Evolutionary conservation across 2,329 filamentous ascomycete genomes (phyloP), one percentile per base, ranked within the genome.

Genomic region (Sporothrix protearum): DNA sequence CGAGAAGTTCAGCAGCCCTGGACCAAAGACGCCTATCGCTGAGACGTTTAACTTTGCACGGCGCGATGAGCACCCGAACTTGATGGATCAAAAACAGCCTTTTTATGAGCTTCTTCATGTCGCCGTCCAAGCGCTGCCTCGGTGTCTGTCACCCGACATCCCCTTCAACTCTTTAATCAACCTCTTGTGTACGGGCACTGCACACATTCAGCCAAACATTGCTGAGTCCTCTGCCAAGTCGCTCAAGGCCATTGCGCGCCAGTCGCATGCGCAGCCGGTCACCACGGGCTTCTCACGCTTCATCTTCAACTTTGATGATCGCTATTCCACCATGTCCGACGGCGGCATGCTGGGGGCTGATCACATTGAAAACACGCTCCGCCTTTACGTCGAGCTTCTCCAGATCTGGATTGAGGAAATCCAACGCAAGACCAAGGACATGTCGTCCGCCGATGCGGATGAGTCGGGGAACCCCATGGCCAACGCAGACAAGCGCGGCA

Each of bases 371-470:
- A 97, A 91, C 75, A 99, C 96, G 0, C 81, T 99, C 25, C 91
- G 92, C 74, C 85, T 99, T 12, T 99, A 99, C 77, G 93, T 98
- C 36, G 94, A 99, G 80, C 83, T 99, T 5, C 85, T 99, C 14
- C 90, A 94, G 74, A 97, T 99, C 51, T 99, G 96, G 96, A 97
- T 97, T 68, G 94, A 97, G 74, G 95, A 98, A 78, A 96, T 99
- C 74, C 92, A 92, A 77, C 89, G 92, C 74, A 97, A 96, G 78
- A 92, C 90, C 1, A 91, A 89, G 75, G 92, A 94, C 73, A 91
- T 74, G 47, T 61, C 89, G 8, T 86, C 88, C 6, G 83, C 87
- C 0, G 90, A 93, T 39, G 84, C 86, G 2, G 82, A 85, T 7
- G 92, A 94, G 63, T 86, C 88, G 25, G 85, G 83, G 53, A 63